A percentile compares a stretch with the other conserved stretches of the same genome.
Evolutionary conservation across 805 yeast genomes (phyloP).

Genomic region (Dipodascopsis tothii): DNA sequence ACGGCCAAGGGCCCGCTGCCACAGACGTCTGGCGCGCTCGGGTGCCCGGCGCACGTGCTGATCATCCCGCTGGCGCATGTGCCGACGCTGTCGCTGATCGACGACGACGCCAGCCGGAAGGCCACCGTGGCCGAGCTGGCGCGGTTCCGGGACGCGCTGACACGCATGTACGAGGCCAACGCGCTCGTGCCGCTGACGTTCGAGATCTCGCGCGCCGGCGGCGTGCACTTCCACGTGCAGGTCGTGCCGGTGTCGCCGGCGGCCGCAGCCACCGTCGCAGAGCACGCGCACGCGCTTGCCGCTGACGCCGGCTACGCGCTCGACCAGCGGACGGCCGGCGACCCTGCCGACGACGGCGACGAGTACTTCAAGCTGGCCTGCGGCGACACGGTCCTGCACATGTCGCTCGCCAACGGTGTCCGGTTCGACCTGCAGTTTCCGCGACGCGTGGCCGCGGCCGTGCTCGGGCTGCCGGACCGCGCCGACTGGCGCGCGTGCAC

Average conservation of each 20-base stretch:
- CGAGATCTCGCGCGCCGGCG: conserved; percentile 56
- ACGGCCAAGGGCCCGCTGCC: conserved; percentile 77
- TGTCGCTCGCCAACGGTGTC: conserved; percentile 10
- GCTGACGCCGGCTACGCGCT: conserved; percentile 23
- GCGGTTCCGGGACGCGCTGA: conserved; percentile 9
- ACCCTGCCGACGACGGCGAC: conserved; percentile 32
- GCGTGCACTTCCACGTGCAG: conserved; percentile 73
- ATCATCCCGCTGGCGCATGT: conserved; percentile 72
- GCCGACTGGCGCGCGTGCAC: conserved; percentile 74
- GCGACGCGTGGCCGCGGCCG: conserved; percentile 63
- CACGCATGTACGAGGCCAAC: conserved; percentile 39
- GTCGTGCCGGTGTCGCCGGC: conserved; percentile 58
- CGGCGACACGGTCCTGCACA: conserved; percentile 13
- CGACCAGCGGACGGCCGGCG: conserved; percentile 14
- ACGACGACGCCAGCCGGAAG: conserved; percentile 27
- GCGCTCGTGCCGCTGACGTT: conserved; percentile 52
- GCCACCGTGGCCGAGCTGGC: conserved; percentile 37
- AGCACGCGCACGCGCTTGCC: conserved; percentile 23
- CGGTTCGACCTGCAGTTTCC: conserved; percentile 75
- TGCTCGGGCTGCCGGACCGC: conserved; percentile 49
- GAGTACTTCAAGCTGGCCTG: conserved; percentile 25
- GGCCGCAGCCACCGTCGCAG: conserved; percentile 38
- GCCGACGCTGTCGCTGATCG: conserved; percentile 36
- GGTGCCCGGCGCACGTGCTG: conserved; percentile 74
- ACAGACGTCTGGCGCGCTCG: conserved; percentile 37